Evolutionary conservation across 2,329 filamentous ascomycete species (phyloP).

Genomic region (Beauveria caledonica): DNA sequence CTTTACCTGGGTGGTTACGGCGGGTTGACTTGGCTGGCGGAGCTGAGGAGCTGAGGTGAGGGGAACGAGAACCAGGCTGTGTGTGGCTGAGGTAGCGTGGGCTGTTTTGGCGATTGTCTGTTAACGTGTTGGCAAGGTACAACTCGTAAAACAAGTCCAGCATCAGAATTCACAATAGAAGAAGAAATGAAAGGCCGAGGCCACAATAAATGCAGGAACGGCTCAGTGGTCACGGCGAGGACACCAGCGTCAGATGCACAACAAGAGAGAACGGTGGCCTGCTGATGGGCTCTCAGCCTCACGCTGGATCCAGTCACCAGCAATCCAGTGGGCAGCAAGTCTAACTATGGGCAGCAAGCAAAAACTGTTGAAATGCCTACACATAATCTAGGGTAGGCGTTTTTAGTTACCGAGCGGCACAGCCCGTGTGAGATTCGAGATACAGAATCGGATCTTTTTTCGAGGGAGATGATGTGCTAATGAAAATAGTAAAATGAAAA

Average conservation of each 20-base stretch:
- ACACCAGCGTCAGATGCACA: slow-evolving; percentile 15
- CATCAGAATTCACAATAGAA: slow-evolving; percentile 12
- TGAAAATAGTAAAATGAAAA: no score
- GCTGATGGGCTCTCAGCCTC: slow-evolving; percentile 36
- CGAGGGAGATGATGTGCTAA: no score
- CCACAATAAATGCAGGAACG: slow-evolving; percentile 22
- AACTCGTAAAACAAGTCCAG: slow-evolving; percentile 11
- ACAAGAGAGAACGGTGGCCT: slow-evolving; percentile 25
- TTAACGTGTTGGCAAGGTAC: slow-evolving; percentile 3
- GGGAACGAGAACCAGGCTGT: not conserved
- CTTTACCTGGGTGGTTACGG: not conserved
- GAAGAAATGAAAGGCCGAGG: slow-evolving; percentile 11
- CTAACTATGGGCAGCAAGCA: not conserved
- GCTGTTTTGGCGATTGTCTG: not conserved
- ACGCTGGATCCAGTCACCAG: slow-evolving; percentile 21
- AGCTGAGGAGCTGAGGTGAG: not conserved
- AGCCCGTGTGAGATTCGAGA: not conserved
- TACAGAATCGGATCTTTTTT: not conserved
- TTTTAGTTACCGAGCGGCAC: slow-evolving; percentile 1
- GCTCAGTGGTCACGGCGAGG: slow-evolving; percentile 5
- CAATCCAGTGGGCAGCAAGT: slow-evolving; percentile 2
- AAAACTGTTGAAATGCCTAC: no score
- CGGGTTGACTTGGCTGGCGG: not conserved
- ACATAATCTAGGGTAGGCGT: no score
- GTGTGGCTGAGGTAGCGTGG: slow-evolving; percentile 3